These are phyloP conservation scores for Acorus gramineus DNA, from an alignment of 106 monocot species.

Conservation along the genomic window DNA sequence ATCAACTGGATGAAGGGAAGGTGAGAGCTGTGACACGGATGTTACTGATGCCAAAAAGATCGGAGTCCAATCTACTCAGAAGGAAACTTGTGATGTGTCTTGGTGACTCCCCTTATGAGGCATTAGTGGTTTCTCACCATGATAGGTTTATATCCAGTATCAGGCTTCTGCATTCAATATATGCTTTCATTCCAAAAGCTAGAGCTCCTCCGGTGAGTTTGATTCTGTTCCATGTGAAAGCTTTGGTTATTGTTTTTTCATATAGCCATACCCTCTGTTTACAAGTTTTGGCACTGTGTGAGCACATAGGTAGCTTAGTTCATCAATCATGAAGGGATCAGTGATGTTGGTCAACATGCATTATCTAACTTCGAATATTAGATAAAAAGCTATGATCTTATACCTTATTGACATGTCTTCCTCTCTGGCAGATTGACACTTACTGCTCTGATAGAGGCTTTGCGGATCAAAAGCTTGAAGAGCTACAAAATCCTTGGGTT, in stretches of 20 bases:
- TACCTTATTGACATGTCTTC: not conserved
- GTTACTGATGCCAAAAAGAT: slow-evolving; percentile 61
- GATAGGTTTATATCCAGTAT: slow-evolving; percentile 65
- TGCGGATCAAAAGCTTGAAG: slow-evolving; percentile 60
- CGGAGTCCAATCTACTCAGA: slow-evolving; percentile 45
- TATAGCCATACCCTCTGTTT: too few relatives aligned
- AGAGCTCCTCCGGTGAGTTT: slow-evolving; percentile 80
- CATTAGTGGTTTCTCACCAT: slow-evolving; percentile 57
- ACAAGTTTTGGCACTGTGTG: too few relatives aligned
- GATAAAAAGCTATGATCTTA: not conserved
- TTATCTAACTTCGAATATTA: too few relatives aligned
- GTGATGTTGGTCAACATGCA: too few relatives aligned
- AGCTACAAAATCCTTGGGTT: slow-evolving; percentile 81
- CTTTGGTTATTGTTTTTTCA: too few relatives aligned
- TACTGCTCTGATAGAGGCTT: slow-evolving; percentile 70
- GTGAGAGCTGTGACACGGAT: slow-evolving; percentile 63
- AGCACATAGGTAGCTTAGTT: too few relatives aligned
- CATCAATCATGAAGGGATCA: too few relatives aligned
- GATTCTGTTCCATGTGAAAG: not conserved
- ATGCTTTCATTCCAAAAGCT: slow-evolving; percentile 76
- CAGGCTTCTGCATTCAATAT: slow-evolving; percentile 58
- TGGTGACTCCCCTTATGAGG: slow-evolving; percentile 44
- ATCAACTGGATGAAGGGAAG: slow-evolving; percentile 31
- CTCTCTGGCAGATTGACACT: slow-evolving; percentile 51
- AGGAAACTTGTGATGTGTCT: slow-evolving; percentile 50